Percentiles rank a stretch among this genome's conserved stretches.
phyloP scores from a whole-genome alignment of 768 basidiomycete species.

The Calocybe gangraenosa region DNA sequence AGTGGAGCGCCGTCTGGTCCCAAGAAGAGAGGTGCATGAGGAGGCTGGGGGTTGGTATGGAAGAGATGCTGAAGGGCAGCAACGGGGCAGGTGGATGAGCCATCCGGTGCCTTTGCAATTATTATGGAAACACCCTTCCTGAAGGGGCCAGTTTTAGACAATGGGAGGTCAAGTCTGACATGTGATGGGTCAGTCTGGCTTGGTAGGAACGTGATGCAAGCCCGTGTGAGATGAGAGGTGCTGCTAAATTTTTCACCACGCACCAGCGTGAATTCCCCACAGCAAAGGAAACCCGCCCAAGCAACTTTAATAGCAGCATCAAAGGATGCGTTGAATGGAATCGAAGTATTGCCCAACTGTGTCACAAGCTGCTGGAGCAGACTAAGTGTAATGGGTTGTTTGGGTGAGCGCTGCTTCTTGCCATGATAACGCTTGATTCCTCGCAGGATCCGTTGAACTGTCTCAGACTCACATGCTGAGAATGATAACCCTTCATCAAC shows the following conservation, averaged over 20 bases:
- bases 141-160: neutral
- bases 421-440: constrained; percentile 30
- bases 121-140: neutral
- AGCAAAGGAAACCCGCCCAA: constrained; percentile 17
- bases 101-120: neutral
- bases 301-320: constrained; percentile 11
- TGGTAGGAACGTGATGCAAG: constrained; percentile 1
- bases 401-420: constrained; percentile 15
- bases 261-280: constrained; percentile 13
- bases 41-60: constrained; percentile 22
- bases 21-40: too few relatives aligned
- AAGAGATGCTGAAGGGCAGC: constrained; percentile 20
- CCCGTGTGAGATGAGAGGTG: neutral
- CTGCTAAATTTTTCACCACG: neutral
- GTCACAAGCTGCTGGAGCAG: constrained; percentile 14
- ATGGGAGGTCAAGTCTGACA: neutral
- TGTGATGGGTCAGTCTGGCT: neutral
- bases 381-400: constrained; percentile 20
- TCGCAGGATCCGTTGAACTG: constrained; percentile 23
- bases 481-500: constrained; percentile 25
- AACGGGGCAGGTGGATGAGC: neutral
- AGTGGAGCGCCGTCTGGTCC: too few relatives aligned
- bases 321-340: constrained; percentile 8
- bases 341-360: neutral
- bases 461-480: constrained; percentile 20